Conservation (phyloP, 1,284 basidiomycete genomes). For the Caloboletus inedulis region DNA sequence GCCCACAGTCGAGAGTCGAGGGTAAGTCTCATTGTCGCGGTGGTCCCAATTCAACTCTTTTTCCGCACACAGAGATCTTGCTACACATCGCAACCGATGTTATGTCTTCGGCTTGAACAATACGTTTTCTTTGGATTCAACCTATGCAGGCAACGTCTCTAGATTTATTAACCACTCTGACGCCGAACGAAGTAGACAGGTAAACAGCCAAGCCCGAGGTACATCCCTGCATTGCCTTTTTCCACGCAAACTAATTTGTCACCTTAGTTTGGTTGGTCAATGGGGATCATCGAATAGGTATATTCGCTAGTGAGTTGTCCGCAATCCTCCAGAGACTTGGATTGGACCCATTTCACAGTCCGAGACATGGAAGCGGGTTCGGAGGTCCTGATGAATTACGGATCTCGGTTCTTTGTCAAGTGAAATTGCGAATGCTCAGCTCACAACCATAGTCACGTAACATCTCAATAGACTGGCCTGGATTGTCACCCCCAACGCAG, state of each 20-base stretch:
- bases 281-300: constrained; percentile 56
- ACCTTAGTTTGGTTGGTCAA: constrained; percentile 51
- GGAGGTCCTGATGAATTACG: constrained; percentile 55
- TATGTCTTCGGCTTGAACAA: constrained; percentile 56
- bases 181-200: constrained; percentile 8
- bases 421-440: not conserved
- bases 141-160: constrained; percentile 51
- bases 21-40: constrained; percentile 35
- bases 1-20: constrained; percentile 34
- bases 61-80: constrained; percentile 21
- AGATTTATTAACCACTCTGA: constrained; percentile 58
- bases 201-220: constrained; percentile 50
- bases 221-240: constrained; percentile 7
- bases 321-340: not conserved
- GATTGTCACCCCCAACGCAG: not conserved
- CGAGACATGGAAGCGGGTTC: constrained; percentile 38
- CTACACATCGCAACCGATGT: constrained; percentile 40
- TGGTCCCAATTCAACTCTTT: not conserved
- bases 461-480: not conserved
- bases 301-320: constrained; percentile 47
- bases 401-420: constrained; percentile 40
- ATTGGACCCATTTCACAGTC: constrained; percentile 21
- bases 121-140: constrained; percentile 46
- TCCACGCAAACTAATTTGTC: constrained; percentile 2
- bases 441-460: not conserved